phyloP scores from a whole-genome alignment of 2,329 filamentous ascomycete genomes.

The Trematosphaeria pertusa region DNA sequence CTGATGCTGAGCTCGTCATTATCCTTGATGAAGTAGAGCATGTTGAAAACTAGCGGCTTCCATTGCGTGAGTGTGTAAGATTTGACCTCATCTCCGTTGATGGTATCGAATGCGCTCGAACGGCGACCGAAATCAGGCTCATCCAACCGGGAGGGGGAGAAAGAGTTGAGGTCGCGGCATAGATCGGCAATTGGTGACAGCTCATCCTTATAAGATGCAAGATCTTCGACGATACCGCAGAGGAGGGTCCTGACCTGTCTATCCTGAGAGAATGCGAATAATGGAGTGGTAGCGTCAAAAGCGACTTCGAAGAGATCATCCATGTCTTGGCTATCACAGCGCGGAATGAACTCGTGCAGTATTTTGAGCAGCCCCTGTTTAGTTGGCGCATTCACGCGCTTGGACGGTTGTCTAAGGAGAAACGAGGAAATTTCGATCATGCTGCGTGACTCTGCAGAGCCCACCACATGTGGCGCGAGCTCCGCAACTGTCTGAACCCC shows the following conservation, averaged over 20 bases:
- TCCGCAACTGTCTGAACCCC: constrained; percentile 81
- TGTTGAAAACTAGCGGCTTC: constrained; percentile 86
- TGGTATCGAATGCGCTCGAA: constrained; percentile 74
- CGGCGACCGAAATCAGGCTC: constrained; percentile 89
- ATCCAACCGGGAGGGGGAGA: constrained; percentile 73
- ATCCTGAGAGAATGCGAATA: constrained; percentile 93
- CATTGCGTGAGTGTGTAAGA: constrained; percentile 76
- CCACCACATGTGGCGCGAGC: constrained; percentile 58
- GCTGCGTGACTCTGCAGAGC: constrained; percentile 69
- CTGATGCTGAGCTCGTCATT: constrained; percentile 89
- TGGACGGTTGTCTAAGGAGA: constrained; percentile 83
- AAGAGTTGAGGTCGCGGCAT: constrained; percentile 83
- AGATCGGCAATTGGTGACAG: constrained; percentile 70
- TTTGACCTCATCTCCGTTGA: constrained; percentile 68
- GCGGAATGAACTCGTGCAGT: constrained; percentile 78
- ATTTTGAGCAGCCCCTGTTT: constrained; percentile 84
- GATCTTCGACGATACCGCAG: constrained; percentile 73
- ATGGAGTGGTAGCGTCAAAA: constrained; percentile 75
- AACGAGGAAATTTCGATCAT: constrained; percentile 82
- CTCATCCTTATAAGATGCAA: constrained; percentile 69
- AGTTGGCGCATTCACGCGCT: constrained; percentile 79
- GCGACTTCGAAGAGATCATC: constrained; percentile 67
- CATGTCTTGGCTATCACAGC: constrained; percentile 65
- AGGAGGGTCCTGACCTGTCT: constrained; percentile 76
- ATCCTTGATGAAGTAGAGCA: constrained; percentile 84